These are phyloP conservation scores for Emmonsiellopsis sp. DNA, from an alignment of 2,329 filamentous ascomycete species.

Conservation along the genomic window DNA sequence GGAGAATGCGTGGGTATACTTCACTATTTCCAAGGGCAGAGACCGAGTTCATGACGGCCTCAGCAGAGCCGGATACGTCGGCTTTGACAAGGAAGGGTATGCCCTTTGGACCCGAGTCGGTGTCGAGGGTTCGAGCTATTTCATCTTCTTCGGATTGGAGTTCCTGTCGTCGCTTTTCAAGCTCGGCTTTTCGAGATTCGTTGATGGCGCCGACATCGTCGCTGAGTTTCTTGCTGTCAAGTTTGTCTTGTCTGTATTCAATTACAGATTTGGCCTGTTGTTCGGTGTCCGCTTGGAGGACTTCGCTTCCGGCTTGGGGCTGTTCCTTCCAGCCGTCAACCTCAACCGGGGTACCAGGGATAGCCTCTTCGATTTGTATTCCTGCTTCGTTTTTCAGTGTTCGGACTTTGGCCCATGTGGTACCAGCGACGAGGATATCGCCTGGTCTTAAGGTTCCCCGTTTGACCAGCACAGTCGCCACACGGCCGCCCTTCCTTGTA, in stretches of 20 bases:
- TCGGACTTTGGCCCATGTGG: slow-evolving; percentile 79
- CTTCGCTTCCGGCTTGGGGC: slow-evolving; percentile 75
- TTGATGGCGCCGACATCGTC: slow-evolving; percentile 70
- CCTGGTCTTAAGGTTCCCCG: slow-evolving; percentile 75
- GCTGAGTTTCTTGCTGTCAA: slow-evolving; percentile 56
- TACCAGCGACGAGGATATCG: slow-evolving; percentile 77
- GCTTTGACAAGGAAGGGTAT: slow-evolving; percentile 84
- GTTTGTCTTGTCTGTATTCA: slow-evolving; percentile 62
- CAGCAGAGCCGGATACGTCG: slow-evolving; percentile 87
- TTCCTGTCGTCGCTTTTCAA: slow-evolving; percentile 37
- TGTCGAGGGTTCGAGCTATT: slow-evolving; percentile 27
- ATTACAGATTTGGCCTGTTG: slow-evolving; percentile 68
- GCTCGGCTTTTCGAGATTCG: slow-evolving; percentile 52
- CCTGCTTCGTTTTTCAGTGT: slow-evolving; percentile 79
- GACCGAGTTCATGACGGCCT: slow-evolving; percentile 74
- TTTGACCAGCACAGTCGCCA: slow-evolving; percentile 80
- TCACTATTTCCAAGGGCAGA: slow-evolving; percentile 75
- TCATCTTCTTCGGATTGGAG: slow-evolving; percentile 25
- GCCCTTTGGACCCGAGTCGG: slow-evolving; percentile 38
- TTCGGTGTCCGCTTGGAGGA: slow-evolving; percentile 74
- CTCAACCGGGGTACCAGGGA: slow-evolving; percentile 82
- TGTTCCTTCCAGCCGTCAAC: slow-evolving; percentile 90
- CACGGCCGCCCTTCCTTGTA: slow-evolving; percentile 73
- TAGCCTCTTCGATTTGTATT: slow-evolving; percentile 58
- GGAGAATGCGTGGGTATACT: slow-evolving; percentile 65